Conservation (phyloP, 2,329 filamentous ascomycete genomes). For the Sphaerulina populicola region DNA sequence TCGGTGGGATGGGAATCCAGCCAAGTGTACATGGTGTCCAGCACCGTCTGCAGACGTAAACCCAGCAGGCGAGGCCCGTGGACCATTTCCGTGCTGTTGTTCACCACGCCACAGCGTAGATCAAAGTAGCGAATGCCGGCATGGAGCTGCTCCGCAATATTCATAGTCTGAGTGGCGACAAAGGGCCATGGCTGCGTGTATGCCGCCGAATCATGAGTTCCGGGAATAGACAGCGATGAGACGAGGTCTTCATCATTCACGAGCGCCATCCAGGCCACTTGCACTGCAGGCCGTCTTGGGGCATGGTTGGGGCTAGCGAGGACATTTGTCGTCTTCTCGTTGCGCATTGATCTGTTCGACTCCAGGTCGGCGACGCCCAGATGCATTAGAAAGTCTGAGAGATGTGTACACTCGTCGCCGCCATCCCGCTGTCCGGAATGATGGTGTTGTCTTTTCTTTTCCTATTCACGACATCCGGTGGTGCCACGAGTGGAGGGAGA, state of each 20-base stretch:
- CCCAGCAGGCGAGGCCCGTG: constrained; percentile 30
- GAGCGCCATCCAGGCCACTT: constrained; percentile 15
- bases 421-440: neutral
- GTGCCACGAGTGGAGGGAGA: too few relatives aligned
- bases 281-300: neutral
- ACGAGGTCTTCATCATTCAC: constrained; percentile 23
- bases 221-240: constrained; percentile 31
- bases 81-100: constrained; percentile 32
- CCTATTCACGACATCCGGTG: too few relatives aligned
- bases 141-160: constrained; percentile 27
- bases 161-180: constrained; percentile 30
- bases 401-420: neutral
- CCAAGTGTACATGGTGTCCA: constrained; percentile 28
- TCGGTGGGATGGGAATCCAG: constrained; percentile 27
- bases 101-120: constrained; percentile 30
- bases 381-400: neutral
- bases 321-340: neutral
- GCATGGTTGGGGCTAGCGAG: neutral
- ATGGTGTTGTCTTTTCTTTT: too few relatives aligned
- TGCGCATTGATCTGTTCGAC: neutral
- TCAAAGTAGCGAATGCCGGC: constrained; percentile 34
- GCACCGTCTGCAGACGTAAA: constrained; percentile 25
- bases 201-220: constrained; percentile 34
- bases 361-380: neutral
- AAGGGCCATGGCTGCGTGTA: constrained; percentile 32